Evolutionary conservation across 495 filamentous ascomycete species (phyloP), one percentile per base, ranked within the genome.

Genomic region (Penicillium crystallinum): DNA sequence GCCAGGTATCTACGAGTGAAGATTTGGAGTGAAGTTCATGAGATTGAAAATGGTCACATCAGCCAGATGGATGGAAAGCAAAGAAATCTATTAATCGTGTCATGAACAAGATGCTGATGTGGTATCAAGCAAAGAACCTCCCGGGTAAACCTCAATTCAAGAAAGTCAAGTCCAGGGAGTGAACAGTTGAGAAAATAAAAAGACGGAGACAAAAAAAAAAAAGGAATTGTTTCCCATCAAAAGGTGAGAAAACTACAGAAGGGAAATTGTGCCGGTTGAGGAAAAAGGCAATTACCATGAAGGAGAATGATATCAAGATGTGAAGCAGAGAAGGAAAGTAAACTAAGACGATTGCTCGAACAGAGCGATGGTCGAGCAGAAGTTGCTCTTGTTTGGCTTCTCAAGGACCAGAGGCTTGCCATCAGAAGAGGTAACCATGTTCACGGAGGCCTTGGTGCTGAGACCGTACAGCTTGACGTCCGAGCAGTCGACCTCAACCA

Each of bases 391-490:
- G 65, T 91, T 91, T 36, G 86, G 83, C 33, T 61, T 70, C 62
- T 88, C 75, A 6, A 77, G 71, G 33, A 86, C 85, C n/a, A 83
- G 59, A 14, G 61, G 62, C 46, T 62, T 60, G 3, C 77, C 78
- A 2, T 66, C 64, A 8, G 73, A 68, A 36, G 77, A 68, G 0
- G 82, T 86, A 45, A 98, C 73, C 90, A 97, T 96, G 67, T 89
- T 91, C 10, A 79, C 78, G n/a, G 81, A 77, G 7, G 89, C 92
- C 72, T 95, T 92, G 21, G 93, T 97, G 75, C 81, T 91, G 29
- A 97, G 64, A 15, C 84, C 91, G 61, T 85, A 92, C 29, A 96
- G 64, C 53, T 85, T 79, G 29, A 97, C 77, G 22, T 78, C 77
- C 17, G 82, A 82, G 62, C 75, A 81, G 69, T 95, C 88, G 19